phyloP scores from a whole-genome alignment of 768 basidiomycete species.

The Amanita pseudoporphyria region DNA sequence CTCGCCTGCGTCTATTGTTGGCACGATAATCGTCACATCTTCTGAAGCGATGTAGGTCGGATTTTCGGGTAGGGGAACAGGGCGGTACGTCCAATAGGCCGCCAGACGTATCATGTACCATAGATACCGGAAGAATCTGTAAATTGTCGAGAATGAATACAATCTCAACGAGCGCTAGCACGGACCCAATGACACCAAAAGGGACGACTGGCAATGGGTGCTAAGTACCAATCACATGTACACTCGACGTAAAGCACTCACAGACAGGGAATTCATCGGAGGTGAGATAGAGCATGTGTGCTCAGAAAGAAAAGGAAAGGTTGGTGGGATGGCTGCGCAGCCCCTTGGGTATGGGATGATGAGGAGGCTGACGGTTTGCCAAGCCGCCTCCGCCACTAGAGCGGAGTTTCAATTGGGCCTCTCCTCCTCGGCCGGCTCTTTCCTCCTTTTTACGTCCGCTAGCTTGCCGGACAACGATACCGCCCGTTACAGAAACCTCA shows the following conservation, averaged over 20 bases:
- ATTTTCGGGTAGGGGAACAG: conserved; percentile 84
- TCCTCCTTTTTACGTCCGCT: too few species aligned
- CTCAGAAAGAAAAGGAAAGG: conserved; percentile 27
- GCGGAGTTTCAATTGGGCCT: too few species aligned
- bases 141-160: conserved; percentile 10
- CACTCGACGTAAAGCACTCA: conserved; percentile 29
- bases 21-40: conserved; percentile 95
- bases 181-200: conserved; percentile 81
- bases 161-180: conserved; percentile 5
- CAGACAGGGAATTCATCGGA: conserved; percentile 88
- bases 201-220: conserved; percentile 55
- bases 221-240: conserved; percentile 7
- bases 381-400: too few species aligned
- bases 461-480: too few species aligned
- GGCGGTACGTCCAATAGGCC: conserved; percentile 73
- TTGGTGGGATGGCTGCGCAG: conserved; percentile 20
- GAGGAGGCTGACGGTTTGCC: too few species aligned
- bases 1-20: conserved; percentile 93
- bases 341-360: neutral
- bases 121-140: conserved; percentile 86
- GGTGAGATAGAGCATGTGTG: conserved; percentile 76
- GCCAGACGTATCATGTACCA: conserved; percentile 84
- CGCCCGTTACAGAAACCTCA: too few species aligned
- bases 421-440: too few species aligned
- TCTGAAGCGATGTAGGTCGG: conserved; percentile 86